phyloP scores from a whole-genome alignment of 2,329 filamentous ascomycete species.

The Fusarium buxicola region DNA sequence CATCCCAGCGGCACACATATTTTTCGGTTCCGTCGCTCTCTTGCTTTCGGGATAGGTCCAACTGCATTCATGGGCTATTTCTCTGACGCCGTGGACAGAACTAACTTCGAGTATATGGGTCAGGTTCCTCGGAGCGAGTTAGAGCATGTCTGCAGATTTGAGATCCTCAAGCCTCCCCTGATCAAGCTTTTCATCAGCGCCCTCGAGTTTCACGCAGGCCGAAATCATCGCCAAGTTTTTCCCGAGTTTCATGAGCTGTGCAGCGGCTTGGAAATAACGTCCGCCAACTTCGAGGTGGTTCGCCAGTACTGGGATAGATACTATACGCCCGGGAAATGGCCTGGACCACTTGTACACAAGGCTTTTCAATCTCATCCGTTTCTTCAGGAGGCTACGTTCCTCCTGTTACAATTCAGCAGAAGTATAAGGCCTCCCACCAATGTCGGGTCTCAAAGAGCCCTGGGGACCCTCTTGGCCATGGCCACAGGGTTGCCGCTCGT shows the following conservation, averaged over 20 bases:
- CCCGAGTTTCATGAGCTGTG: background rate
- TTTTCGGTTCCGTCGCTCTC: conserved; percentile 35
- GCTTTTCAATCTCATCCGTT: background rate
- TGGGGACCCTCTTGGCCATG: background rate
- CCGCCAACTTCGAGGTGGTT: background rate
- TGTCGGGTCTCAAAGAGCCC: background rate
- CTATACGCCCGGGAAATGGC: background rate
- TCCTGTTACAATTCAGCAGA: background rate
- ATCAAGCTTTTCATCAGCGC: conserved; percentile 12
- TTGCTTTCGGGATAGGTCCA: too few relatives aligned
- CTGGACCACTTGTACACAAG: background rate
- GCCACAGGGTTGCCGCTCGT: background rate
- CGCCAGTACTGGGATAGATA: background rate
- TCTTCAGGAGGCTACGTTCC: conserved; percentile 12
- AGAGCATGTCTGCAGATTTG: background rate
- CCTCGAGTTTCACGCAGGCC: conserved; percentile 1
- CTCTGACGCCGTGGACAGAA: background rate
- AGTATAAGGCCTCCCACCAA: background rate
- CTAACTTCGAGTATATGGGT: conserved; percentile 12
- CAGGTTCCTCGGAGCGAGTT: conserved; percentile 11
- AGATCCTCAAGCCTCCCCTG: background rate
- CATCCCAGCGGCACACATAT: conserved; percentile 45
- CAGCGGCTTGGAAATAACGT: background rate
- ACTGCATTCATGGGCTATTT: background rate
- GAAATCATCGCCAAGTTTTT: background rate